Evolutionary conservation across 148 eudicot species (phyloP).

Genomic region (Linanthus parryae): DNA sequence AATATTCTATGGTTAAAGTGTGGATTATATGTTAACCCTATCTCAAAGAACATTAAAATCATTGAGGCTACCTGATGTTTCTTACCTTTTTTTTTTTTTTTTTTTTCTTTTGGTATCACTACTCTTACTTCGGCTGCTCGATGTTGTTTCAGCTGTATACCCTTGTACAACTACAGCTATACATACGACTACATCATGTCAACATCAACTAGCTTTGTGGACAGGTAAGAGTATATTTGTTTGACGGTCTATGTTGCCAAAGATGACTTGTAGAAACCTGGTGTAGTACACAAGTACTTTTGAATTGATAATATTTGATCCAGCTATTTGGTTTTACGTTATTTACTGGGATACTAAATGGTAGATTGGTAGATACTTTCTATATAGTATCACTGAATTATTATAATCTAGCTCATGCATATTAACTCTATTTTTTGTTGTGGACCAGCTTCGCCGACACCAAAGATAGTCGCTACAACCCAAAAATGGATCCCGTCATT

Average conservation of each 20-base stretch:
- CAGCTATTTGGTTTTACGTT: too few species aligned
- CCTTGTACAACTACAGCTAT: constrained; percentile 82
- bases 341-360: too few species aligned
- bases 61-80: neutral
- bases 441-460: constrained; percentile 78
- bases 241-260: neutral
- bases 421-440: constrained; percentile 4
- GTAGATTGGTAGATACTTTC: constrained; percentile 1
- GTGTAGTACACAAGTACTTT: neutral
- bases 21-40: too few species aligned
- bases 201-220: constrained; percentile 81
- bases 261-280: neutral
- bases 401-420: neutral
- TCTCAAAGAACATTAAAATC: too few species aligned
- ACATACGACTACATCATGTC: constrained; percentile 90
- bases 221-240: constrained; percentile 45
- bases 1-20: neutral
- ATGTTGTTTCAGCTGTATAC: constrained; percentile 24
- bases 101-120: neutral
- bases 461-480: constrained; percentile 89
- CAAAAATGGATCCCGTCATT: constrained; percentile 80
- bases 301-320: too few species aligned
- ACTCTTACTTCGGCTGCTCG: constrained; percentile 3
- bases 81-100: neutral
- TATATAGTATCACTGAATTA: neutral